These are phyloP conservation scores for Prunus kanzakura DNA, from an alignment of 306 rosid species.

Conservation along the genomic window DNA sequence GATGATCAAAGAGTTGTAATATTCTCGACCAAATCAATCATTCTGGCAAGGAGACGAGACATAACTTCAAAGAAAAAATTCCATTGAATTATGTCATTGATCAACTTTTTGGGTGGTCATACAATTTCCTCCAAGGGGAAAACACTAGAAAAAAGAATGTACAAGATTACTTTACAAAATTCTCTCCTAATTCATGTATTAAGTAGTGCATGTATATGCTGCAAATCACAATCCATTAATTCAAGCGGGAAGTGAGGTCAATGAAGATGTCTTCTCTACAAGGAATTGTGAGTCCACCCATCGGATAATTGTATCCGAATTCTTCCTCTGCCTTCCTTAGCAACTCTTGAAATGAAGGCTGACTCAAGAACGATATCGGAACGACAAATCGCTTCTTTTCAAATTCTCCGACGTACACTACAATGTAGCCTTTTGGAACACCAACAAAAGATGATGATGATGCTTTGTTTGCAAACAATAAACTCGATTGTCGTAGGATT, in stretches of 20 bases:
- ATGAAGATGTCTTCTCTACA: conserved; percentile 28
- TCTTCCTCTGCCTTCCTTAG: conserved; percentile 25
- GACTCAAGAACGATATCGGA: conserved; percentile 30
- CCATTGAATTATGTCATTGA: too few species aligned
- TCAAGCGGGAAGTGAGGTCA: conserved; percentile 13
- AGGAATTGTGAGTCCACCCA: conserved; percentile 27
- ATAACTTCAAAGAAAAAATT: too few species aligned
- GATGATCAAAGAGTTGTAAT: too few species aligned
- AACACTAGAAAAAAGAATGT: not conserved
- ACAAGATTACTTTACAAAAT: not conserved
- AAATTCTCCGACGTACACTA: conserved; percentile 50
- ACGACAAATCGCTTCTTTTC: conserved; percentile 41
- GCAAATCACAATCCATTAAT: conserved; percentile 2
- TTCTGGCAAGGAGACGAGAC: too few species aligned
- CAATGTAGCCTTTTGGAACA: conserved; percentile 53
- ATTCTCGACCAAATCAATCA: too few species aligned
- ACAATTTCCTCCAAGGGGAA: not conserved
- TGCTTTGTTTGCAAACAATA: conserved; percentile 1
- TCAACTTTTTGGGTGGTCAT: too few species aligned
- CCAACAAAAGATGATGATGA: conserved; percentile 1
- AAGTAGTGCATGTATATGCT: not conserved
- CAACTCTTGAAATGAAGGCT: conserved; percentile 36
- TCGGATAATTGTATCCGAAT: conserved; percentile 17
- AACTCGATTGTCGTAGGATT: conserved; percentile 26
- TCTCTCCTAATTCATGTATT: not conserved